These are phyloP conservation scores for Heterobasidion occidentale DNA, from an alignment of 1,284 basidiomycete species.

Conservation along the genomic window DNA sequence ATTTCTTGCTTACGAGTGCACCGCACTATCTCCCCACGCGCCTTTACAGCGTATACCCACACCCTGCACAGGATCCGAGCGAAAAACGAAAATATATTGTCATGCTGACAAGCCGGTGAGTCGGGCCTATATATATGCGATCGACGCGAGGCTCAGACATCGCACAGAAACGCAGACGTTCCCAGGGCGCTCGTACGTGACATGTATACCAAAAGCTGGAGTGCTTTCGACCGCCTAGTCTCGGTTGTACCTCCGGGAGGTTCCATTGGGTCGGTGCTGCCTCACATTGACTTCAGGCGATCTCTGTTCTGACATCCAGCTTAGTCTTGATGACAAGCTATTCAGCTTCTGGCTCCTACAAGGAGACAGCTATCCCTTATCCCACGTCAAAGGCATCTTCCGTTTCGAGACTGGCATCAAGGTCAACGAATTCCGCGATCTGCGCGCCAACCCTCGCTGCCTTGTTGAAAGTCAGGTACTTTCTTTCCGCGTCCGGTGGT, in stretches of 20 bases:
- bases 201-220: constrained; percentile 88
- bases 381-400: constrained; percentile 77
- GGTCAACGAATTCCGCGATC: constrained; percentile 77
- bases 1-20: constrained; percentile 63
- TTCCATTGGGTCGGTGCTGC: constrained; percentile 62
- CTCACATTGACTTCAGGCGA: not conserved
- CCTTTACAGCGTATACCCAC: constrained; percentile 62
- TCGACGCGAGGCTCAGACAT: constrained; percentile 1
- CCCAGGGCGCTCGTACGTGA: constrained; percentile 76
- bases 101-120: constrained; percentile 60
- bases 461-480: constrained; percentile 72
- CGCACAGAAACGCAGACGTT: constrained; percentile 70
- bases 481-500: constrained; percentile 73
- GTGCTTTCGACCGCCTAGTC: constrained; percentile 75
- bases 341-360: constrained; percentile 84
- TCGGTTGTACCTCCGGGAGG: constrained; percentile 83
- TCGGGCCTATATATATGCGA: constrained; percentile 3
- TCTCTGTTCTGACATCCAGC: constrained; percentile 2
- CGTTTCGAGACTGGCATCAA: constrained; percentile 80
- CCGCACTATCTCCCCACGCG: constrained; percentile 64
- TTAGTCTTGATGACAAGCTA: constrained; percentile 79
- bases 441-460: constrained; percentile 78
- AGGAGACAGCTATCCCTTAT: constrained; percentile 61
- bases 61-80: constrained; percentile 66
- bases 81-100: constrained; percentile 69